Percentiles rank a stretch among this genome's conserved stretches.
phyloP scores from a whole-genome alignment of 805 yeast genomes.

The Lachancea thermotolerans region DNA sequence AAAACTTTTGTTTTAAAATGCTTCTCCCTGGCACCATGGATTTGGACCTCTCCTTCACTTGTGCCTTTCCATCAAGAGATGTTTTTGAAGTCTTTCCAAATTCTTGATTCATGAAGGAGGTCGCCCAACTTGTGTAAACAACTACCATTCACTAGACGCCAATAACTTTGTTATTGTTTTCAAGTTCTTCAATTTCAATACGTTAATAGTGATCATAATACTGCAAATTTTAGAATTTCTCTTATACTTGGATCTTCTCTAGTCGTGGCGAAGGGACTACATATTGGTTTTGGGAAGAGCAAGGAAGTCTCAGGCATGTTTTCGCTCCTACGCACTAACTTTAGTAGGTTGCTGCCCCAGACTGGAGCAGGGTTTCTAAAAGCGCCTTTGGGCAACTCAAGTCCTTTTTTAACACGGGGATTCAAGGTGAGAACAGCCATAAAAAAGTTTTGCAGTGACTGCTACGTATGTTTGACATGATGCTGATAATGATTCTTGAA shows the following conservation, averaged over 20 bases:
- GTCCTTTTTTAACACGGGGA: constrained; percentile 44
- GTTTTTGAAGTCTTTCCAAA: not conserved
- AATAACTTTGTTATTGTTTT: not conserved
- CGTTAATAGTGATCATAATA: not conserved
- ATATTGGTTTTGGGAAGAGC: too few species aligned
- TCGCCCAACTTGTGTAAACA: too few species aligned
- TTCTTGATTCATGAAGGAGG: not conserved
- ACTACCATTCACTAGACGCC: too few species aligned
- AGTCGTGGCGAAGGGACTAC: not conserved
- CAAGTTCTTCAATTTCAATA: not conserved
- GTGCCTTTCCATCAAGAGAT: not conserved
- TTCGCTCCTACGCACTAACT: not conserved
- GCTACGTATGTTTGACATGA: constrained; percentile 46
- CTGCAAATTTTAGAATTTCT: not conserved
- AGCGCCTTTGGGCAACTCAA: constrained; percentile 5
- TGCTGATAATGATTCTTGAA: not conserved
- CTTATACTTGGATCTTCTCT: not conserved
- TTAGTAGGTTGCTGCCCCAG: not conserved
- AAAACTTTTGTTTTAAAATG: constrained; percentile 7
- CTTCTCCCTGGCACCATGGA: constrained; percentile 7
- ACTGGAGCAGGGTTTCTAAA: constrained; percentile 1
- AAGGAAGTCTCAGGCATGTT: not conserved
- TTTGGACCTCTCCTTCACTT: not conserved
- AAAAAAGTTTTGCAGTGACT: constrained; percentile 86
- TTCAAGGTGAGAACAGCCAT: constrained; percentile 91